Evolutionary conservation across 2,329 filamentous ascomycete species (phyloP), one percentile per base, ranked within the genome.

Genomic region (Hymenoscyphus linearis): DNA sequence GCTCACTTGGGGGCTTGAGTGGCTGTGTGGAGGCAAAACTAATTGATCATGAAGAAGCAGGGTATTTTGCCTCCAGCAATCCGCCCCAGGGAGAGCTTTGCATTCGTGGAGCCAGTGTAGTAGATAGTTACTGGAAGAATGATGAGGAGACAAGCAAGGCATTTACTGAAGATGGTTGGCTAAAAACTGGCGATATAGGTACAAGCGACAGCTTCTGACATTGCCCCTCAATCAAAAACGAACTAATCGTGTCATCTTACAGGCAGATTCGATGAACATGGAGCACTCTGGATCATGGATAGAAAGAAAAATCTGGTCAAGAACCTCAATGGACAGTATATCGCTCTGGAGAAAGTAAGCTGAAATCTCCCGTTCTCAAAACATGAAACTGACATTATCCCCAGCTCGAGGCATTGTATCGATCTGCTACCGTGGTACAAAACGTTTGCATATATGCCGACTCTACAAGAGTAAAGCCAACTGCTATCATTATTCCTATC

Each of bases 251-350:
- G 36, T 31, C 35, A 1, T 47, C 13, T 47, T n/a, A 9, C n/a
- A 57, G 55, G 55, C 7, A 57, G 55, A 31, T 44, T 57, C 37
- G 55, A 47, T 18, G 55, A 57, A 12, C 55, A 55, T 59, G 89
- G 89, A 59, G 86, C 91, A 68, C 78, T 93, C 60, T 82, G 80
- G 66, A 86, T 93, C 74, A 90, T 93, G 70, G 89, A 93, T 76
- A 88, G 89, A 73, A 93, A 92, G 86, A 93, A 93, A 85, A 93
- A 93, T 76, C 76, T 93, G 66, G 90, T 97, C 76, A 97, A 97
- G 85, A 92, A 93, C 65, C 83, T 91, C 66, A 91, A 92, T 64
- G 57, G 52, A 27, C 37, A 59, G 35, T 59, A 59, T 35, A 59
- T 59, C 74, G 93, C 93, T 14, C 84, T 98, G 4, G 93, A 97